These are phyloP conservation scores for Ascochyta lentis DNA, from an alignment of 2,329 filamentous ascomycete species.

Conservation along the genomic window DNA sequence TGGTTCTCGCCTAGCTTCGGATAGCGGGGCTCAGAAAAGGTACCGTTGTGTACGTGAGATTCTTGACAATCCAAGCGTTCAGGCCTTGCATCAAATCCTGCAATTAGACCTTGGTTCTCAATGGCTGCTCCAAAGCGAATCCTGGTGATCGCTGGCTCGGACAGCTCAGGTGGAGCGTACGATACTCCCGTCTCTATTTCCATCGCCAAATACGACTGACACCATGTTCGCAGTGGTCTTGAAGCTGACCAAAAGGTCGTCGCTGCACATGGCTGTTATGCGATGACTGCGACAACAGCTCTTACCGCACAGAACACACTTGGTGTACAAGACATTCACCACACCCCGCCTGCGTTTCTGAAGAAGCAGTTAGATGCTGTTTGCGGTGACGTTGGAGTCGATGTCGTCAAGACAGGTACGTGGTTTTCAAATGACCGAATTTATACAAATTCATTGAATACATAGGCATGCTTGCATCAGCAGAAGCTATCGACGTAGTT, in stretches of 20 bases:
- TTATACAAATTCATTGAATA: slow-evolving; percentile 8
- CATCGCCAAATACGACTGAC: slow-evolving; percentile 27
- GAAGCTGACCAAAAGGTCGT: slow-evolving; percentile 97
- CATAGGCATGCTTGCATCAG: slow-evolving; percentile 81
- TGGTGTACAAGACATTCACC: slow-evolving; percentile 81
- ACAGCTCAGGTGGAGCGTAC: slow-evolving; percentile 89
- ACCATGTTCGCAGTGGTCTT: slow-evolving; percentile 68
- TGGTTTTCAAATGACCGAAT: not conserved
- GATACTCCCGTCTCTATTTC: slow-evolving; percentile 39
- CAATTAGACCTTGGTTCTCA: not conserved
- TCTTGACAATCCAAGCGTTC: slow-evolving; percentile 10
- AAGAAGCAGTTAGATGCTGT: slow-evolving; percentile 85
- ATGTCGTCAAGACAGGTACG: slow-evolving; percentile 89
- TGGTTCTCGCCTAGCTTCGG: slow-evolving; percentile 33
- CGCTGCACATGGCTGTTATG: slow-evolving; percentile 90
- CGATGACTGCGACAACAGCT: slow-evolving; percentile 93
- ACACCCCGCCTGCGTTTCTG: slow-evolving; percentile 79
- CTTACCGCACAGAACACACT: slow-evolving; percentile 95
- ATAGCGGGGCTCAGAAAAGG: slow-evolving; percentile 32
- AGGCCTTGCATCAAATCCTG: not conserved
- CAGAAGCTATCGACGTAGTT: slow-evolving; percentile 72
- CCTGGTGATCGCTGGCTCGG: slow-evolving; percentile 84
- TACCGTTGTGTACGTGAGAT: slow-evolving; percentile 16
- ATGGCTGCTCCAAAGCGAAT: slow-evolving; percentile 59
- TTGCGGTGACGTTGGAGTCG: slow-evolving; percentile 81